Conservation (phyloP, 768 basidiomycete genomes). For the Boletus reticulatus region DNA sequence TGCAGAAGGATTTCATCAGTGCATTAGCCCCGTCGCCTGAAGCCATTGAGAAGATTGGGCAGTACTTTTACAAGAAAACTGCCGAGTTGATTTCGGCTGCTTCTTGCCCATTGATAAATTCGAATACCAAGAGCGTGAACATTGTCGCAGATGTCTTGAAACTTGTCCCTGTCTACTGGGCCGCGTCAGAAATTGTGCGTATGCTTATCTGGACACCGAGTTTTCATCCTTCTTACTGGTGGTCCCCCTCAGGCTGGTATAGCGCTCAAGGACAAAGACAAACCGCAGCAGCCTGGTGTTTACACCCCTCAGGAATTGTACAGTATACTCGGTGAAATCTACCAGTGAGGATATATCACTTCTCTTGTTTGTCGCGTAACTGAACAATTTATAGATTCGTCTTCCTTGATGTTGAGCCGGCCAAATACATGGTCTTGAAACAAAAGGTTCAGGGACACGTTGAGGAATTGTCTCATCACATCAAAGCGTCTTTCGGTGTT, state of each 20-base stretch:
- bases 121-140: constrained; percentile 54
- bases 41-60: constrained; percentile 46
- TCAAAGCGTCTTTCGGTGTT: constrained; percentile 49
- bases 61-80: constrained; percentile 68
- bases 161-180: constrained; percentile 66
- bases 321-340: constrained; percentile 65
- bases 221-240: not conserved
- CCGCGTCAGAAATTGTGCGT: constrained; percentile 64
- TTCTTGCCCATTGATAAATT: constrained; percentile 59
- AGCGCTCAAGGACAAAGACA: constrained; percentile 67
- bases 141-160: constrained; percentile 68
- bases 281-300: constrained; percentile 48
- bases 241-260: constrained; percentile 58
- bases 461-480: constrained; percentile 50
- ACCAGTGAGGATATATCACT: constrained; percentile 43
- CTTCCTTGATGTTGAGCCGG: constrained; percentile 68
- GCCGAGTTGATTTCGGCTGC: constrained; percentile 50
- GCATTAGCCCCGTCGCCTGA: constrained; percentile 49
- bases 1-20: constrained; percentile 46
- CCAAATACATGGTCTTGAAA: constrained; percentile 55
- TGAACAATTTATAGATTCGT: constrained; percentile 50
- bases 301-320: constrained; percentile 65
- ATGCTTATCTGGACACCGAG: not conserved
- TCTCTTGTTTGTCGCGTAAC: not conserved
- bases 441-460: constrained; percentile 52